Conservation (phyloP, 306 rosid genomes). For the Fragaria vesca region DNA sequence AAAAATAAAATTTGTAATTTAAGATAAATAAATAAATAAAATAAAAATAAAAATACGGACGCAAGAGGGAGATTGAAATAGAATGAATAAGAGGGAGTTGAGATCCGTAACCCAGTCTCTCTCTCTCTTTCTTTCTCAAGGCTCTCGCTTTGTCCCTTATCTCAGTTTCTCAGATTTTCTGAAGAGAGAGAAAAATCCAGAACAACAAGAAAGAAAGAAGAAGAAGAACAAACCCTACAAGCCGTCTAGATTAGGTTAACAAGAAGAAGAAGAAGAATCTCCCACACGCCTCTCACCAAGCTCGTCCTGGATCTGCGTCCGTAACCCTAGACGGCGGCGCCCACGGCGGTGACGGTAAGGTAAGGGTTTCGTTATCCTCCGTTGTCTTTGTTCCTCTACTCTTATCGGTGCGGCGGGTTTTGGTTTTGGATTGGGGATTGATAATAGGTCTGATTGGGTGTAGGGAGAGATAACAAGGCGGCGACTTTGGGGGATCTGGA, state of each 20-base stretch:
- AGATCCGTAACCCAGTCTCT: constrained; percentile 62
- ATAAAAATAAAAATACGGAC: constrained; percentile 40
- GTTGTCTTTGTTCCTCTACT: background rate
- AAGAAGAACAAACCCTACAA: background rate
- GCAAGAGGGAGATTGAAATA: constrained; percentile 38
- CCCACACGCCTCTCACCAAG: constrained; percentile 6
- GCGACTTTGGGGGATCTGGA: background rate
- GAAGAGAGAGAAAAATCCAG: background rate
- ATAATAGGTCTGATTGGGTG: background rate
- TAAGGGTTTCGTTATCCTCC: background rate
- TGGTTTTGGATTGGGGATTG: background rate
- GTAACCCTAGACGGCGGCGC: constrained; percentile 27
- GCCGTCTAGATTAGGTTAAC: constrained; percentile 10
- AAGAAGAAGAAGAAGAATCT: background rate
- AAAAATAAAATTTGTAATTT: background rate
- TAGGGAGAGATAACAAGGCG: background rate
- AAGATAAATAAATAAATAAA: background rate
- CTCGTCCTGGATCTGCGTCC: constrained; percentile 29
- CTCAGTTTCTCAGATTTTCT: constrained; percentile 46
- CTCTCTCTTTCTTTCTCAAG: constrained; percentile 32
- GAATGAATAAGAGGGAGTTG: constrained; percentile 35
- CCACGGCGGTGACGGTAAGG: background rate
- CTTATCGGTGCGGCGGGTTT: constrained; percentile 1
- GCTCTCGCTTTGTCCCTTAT: constrained; percentile 66
- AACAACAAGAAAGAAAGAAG: background rate